Conservation (phyloP, 23 red algal species). For the Agarophyton chilense region DNA sequence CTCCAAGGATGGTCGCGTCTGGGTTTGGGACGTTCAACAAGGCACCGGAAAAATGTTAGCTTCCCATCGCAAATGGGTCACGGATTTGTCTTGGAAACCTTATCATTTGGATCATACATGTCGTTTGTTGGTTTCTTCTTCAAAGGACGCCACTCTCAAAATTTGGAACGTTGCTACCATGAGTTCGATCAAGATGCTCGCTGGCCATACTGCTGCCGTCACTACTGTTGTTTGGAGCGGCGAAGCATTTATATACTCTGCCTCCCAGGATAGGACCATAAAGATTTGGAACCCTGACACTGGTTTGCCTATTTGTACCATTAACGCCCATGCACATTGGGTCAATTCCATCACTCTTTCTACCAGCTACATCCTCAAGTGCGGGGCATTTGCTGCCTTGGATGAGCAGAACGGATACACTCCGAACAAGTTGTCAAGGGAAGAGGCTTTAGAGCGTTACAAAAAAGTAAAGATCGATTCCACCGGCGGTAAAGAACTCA, state of each 20-base stretch:
- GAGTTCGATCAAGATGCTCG: slow-evolving; percentile 54
- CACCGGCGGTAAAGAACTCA: slow-evolving; percentile 65
- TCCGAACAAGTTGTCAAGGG: slow-evolving; percentile 19
- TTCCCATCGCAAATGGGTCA: slow-evolving; percentile 87
- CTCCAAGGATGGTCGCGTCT: slow-evolving; percentile 32
- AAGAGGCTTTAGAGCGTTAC: slow-evolving; percentile 66
- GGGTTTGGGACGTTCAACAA: slow-evolving; percentile 28
- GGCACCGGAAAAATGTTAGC: slow-evolving; percentile 7
- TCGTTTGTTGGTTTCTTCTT: slow-evolving; percentile 35
- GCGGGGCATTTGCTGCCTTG: slow-evolving; percentile 78
- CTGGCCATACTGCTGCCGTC: slow-evolving; percentile 80
- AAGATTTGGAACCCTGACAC: slow-evolving; percentile 65
- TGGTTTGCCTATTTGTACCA: slow-evolving; percentile 50
- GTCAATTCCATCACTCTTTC: slow-evolving; percentile 90
- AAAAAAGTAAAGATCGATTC: slow-evolving; percentile 20
- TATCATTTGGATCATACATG: slow-evolving; percentile 62
- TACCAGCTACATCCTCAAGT: slow-evolving; percentile 81
- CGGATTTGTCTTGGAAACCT: slow-evolving; percentile 81
- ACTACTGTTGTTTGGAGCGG: slow-evolving; percentile 88
- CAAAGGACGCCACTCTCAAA: slow-evolving; percentile 82
- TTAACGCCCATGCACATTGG: slow-evolving; percentile 94
- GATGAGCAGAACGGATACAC: slow-evolving; percentile 32
- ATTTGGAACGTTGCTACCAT: slow-evolving; percentile 79
- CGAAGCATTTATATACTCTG: slow-evolving; percentile 86
- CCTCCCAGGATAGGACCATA: slow-evolving; percentile 88